A percentile compares a stretch with the other conserved stretches of the same genome.
Conservation (phyloP, 257 asterid species). For the Oldenlandia corymbosa region DNA sequence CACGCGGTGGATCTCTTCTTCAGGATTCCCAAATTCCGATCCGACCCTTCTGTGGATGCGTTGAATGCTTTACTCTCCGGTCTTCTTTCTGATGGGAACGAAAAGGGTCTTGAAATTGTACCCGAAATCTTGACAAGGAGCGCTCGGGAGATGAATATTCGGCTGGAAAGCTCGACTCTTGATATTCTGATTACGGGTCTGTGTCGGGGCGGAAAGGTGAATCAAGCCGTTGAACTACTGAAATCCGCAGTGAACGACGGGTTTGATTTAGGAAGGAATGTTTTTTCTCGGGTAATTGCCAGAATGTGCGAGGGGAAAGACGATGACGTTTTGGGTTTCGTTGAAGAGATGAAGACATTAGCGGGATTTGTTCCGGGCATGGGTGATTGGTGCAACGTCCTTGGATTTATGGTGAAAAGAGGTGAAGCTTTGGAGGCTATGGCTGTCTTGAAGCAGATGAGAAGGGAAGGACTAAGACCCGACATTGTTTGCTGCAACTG, state of each 20-base stretch:
- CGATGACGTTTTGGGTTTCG: conserved; percentile 34
- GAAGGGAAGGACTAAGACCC: conserved; percentile 29
- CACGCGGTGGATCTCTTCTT: conserved; percentile 56
- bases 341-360: conserved; percentile 35
- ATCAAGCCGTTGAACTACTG: conserved; percentile 42
- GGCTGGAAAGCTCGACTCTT: conserved; percentile 55
- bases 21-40: conserved; percentile 49
- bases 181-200: conserved; percentile 56
- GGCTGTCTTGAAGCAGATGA: conserved; percentile 50
- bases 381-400: conserved; percentile 46
- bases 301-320: conserved; percentile 37
- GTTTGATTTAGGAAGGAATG: conserved; percentile 35
- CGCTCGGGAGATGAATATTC: conserved; percentile 36
- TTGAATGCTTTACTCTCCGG: conserved; percentile 50
- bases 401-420: conserved; percentile 36
- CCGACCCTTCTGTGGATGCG: conserved; percentile 43
- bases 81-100: conserved; percentile 48
- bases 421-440: conserved; percentile 38
- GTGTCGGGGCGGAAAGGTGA: conserved; percentile 43
- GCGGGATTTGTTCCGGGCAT: conserved; percentile 46
- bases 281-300: conserved; percentile 44
- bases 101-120: conserved; percentile 37
- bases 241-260: conserved; percentile 48
- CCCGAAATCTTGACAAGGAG: conserved; percentile 42
- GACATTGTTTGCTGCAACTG: conserved; percentile 47